A percentile compares a stretch with the other conserved stretches of the same genome.
These are phyloP conservation scores for Pseudisothecium myosuroides DNA, from an alignment of 225 moss, liverwort and hornwort species.

Conservation along the genomic window DNA sequence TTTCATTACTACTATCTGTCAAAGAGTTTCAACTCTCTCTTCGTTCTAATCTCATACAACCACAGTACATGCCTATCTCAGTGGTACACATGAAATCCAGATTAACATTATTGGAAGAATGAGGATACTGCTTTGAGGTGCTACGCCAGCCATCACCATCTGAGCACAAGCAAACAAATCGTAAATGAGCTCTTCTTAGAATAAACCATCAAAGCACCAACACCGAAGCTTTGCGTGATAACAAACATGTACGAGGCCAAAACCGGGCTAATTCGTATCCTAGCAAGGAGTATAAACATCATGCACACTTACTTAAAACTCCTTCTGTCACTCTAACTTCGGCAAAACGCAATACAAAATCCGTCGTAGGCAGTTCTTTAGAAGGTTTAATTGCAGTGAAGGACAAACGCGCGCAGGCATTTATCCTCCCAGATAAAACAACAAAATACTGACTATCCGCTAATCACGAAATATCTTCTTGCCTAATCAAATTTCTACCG, in stretches of 20 bases:
- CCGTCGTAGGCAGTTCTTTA: background rate
- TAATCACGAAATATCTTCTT: background rate
- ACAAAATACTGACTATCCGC: background rate
- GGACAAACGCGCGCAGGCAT: background rate
- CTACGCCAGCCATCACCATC: constrained; percentile 99
- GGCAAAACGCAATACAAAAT: background rate
- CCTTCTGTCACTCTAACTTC: background rate
- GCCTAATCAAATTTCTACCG: background rate
- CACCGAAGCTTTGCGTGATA: background rate
- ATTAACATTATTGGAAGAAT: background rate
- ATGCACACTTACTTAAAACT: background rate
- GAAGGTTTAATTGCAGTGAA: background rate
- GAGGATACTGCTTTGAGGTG: constrained; percentile 98
- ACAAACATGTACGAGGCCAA: background rate
- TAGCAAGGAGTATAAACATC: background rate
- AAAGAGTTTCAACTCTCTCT: constrained; percentile 9
- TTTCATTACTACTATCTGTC: constrained; percentile 71
- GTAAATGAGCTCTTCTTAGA: background rate
- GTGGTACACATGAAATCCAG: background rate
- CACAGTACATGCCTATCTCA: background rate
- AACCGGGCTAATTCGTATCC: background rate
- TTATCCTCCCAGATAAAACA: background rate
- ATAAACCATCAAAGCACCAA: background rate
- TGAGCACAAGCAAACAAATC: constrained; percentile 9
- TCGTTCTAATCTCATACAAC: background rate